phyloP scores from a whole-genome alignment of 2,329 filamentous ascomycete genomes.

The Pseudogymnoascus verrucosus region DNA sequence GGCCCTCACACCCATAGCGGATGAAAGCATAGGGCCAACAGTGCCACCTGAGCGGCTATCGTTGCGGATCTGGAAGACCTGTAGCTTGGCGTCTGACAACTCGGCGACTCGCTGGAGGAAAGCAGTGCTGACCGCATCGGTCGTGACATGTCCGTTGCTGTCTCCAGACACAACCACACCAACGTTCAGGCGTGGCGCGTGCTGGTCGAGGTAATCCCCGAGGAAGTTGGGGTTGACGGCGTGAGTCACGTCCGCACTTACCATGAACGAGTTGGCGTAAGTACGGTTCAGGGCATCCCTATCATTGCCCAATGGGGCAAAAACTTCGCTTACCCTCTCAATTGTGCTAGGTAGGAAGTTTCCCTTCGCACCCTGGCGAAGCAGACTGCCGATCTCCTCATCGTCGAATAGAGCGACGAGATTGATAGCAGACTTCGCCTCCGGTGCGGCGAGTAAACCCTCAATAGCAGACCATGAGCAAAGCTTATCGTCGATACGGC shows the following conservation, averaged over 20 bases:
- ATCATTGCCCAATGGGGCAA: slow-evolving; percentile 34
- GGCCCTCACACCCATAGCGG: slow-evolving; percentile 69
- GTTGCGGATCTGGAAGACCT: slow-evolving; percentile 92
- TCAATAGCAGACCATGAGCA: slow-evolving; percentile 89
- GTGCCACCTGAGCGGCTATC: slow-evolving; percentile 85
- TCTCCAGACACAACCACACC: slow-evolving; percentile 75
- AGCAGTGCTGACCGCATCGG: slow-evolving; percentile 76
- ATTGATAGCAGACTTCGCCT: slow-evolving; percentile 65
- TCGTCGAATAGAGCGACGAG: slow-evolving; percentile 93
- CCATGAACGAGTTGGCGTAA: slow-evolving; percentile 83
- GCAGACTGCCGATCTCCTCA: slow-evolving; percentile 87
- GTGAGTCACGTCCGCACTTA: slow-evolving; percentile 89
- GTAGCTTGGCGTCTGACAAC: slow-evolving; percentile 61
- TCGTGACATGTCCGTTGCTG: slow-evolving; percentile 93
- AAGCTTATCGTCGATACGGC: slow-evolving; percentile 94
- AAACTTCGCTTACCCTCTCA: slow-evolving; percentile 70
- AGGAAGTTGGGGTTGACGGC: slow-evolving; percentile 94
- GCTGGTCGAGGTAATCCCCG: slow-evolving; percentile 71
- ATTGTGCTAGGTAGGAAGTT: slow-evolving; percentile 81
- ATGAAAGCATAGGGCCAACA: slow-evolving; percentile 84
- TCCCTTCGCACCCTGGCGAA: slow-evolving; percentile 80
- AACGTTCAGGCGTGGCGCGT: slow-evolving; percentile 81
- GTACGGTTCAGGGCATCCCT: slow-evolving; percentile 56
- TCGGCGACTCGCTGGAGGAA: slow-evolving; percentile 73
- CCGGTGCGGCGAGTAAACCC: slow-evolving; percentile 57